Evolutionary conservation across 306 rosid genomes (phyloP), one percentile per base, ranked within the genome.

Genomic region (Acacia confusa): DNA sequence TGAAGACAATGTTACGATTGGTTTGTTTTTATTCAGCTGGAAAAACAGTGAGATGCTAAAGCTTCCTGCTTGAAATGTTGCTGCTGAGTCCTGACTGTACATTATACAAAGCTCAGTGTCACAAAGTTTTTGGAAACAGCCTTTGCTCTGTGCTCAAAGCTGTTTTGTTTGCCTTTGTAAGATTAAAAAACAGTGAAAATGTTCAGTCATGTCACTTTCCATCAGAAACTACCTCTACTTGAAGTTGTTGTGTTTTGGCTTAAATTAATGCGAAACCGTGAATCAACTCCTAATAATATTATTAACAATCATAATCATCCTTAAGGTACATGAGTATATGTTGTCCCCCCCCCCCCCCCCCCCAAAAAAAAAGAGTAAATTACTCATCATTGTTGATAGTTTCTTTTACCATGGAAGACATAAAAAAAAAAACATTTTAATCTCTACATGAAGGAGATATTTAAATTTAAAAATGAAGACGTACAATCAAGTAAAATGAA

Each of bases 1-100:
- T 36, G 3, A 41, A 19, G 10, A 40, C 50, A 38, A 36, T 41
- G 38, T 20, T 13, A 9, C 11, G 16, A 25, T 30, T 19, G 57
- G 28, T 24, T 0, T 75, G 53, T n/a, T 76, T 55, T 65, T 36
- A 24, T 44, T 19, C 86, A 86, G 89, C 83, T 86, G 89, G 89
- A 80, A 67, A 72, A 83, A 83, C 38, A 47, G 78, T 9, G 79
- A 86, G 78, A 74, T 17, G 73, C 85, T 86, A n/a, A 80, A 77
- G 82, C 78, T 83, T 72, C 89, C 87, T 8, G 89, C 72, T 43
- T 75, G 75, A 70, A 6, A 4, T 17, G 45, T 34, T 66, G 71
- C 45, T 24, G 17, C 43, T 2, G 34, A 9, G 66, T 58, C 65
- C 65, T 58, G 65, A 52, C 48, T n/a, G 17, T 36, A 6, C 40